Percentiles rank a stretch among this genome's conserved stretches.
Conservation (phyloP, 148 eudicot species). For the Cornus kousa region DNA sequence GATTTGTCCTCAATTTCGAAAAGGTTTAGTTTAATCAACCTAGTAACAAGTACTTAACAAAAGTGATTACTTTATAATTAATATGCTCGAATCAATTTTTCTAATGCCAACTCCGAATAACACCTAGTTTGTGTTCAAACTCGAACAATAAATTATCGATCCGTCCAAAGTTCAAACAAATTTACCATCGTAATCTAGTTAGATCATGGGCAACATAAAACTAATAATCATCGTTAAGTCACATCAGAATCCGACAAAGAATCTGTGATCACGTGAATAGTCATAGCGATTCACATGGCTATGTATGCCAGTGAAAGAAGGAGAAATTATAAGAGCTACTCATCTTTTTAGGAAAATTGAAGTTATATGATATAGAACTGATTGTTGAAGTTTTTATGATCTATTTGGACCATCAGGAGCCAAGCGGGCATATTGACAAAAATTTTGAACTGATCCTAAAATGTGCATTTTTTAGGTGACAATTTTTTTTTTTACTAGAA, state of each 20-base stretch:
- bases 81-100: not conserved
- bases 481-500: too few relatives aligned
- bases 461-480: too few relatives aligned
- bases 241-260: not conserved
- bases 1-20: constrained; percentile 6
- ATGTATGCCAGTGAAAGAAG: too few relatives aligned
- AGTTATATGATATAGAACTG: too few relatives aligned
- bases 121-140: not conserved
- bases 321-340: too few relatives aligned
- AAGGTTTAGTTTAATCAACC: constrained; percentile 1
- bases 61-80: not conserved
- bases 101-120: not conserved
- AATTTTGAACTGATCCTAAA: too few relatives aligned
- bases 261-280: not conserved
- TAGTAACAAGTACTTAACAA: not conserved
- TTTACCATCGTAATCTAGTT: not conserved
- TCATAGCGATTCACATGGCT: not conserved
- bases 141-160: not conserved
- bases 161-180: not conserved
- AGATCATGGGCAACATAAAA: not conserved
- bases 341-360: too few relatives aligned
- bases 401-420: too few relatives aligned
- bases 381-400: too few relatives aligned
- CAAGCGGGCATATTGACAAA: too few relatives aligned
- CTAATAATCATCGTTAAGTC: not conserved